A percentile compares a stretch with the other conserved stretches of the same genome.
These are phyloP conservation scores for Leucocoprinus leucothites DNA, from an alignment of 768 basidiomycete genomes.

Conservation along the genomic window DNA sequence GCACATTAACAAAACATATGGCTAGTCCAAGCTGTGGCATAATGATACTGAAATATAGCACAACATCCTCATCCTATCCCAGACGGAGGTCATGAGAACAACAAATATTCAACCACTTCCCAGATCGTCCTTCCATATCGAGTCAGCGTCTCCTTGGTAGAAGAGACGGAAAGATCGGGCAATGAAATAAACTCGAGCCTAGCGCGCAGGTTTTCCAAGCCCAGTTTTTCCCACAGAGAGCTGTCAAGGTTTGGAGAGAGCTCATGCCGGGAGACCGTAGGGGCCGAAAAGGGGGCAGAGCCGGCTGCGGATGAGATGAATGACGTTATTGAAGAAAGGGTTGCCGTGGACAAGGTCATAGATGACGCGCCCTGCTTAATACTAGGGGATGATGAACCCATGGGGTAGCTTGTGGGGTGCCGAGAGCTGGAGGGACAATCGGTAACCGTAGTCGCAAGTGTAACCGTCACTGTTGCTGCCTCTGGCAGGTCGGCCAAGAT, in stretches of 20 bases:
- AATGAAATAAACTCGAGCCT: neutral
- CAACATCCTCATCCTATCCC: neutral
- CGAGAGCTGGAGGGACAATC: neutral
- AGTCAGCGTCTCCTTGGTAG: neutral
- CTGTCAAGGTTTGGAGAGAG: neutral
- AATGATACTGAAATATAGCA: neutral
- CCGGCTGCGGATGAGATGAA: neutral
- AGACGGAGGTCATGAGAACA: neutral
- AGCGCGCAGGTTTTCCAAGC: neutral
- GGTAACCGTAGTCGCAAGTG: neutral
- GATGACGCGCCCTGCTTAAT: neutral
- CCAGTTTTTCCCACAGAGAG: conserved; percentile 4
- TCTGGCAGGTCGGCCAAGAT: neutral
- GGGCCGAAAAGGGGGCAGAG: neutral
- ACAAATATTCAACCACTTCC: neutral
- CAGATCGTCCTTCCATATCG: neutral
- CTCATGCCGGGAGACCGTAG: neutral
- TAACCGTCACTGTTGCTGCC: neutral
- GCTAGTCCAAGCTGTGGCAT: neutral
- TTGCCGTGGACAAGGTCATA: neutral
- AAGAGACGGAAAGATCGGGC: neutral
- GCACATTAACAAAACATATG: neutral
- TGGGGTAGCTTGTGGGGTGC: neutral
- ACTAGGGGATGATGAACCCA: too few species aligned
- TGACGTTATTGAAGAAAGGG: neutral